phyloP scores from a whole-genome alignment of 176 grass and related monocot species.

The Carex scoparia region DNA sequence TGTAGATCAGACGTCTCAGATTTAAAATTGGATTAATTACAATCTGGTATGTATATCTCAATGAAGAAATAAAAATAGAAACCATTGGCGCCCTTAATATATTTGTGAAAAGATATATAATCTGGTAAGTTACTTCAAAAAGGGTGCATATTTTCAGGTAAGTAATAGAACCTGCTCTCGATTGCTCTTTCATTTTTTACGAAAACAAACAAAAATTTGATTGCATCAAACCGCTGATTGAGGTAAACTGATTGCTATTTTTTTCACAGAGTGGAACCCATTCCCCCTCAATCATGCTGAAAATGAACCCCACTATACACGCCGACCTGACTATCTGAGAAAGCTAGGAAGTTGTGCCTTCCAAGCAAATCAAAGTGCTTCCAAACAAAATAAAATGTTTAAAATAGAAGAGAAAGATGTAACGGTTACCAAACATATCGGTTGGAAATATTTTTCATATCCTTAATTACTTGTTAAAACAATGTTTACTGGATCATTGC shows the following conservation, averaged over 20 bases:
- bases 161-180: neutral
- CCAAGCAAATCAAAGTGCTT: constrained; percentile 8
- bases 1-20: too few relatives aligned
- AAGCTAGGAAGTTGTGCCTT: constrained; percentile 9
- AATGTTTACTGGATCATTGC: too few relatives aligned
- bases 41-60: too few relatives aligned
- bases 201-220: constrained; percentile 6
- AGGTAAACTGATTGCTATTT: constrained; percentile 19
- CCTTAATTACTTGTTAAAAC: too few relatives aligned
- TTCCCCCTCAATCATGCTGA: constrained; percentile 16
- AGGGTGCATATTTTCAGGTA: constrained; percentile 4
- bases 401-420: neutral
- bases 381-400: neutral
- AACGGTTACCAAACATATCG: too few relatives aligned
- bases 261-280: constrained; percentile 4
- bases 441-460: too few relatives aligned
- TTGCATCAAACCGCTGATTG: neutral
- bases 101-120: neutral
- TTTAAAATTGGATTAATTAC: too few relatives aligned
- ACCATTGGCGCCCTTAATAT: neutral
- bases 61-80: neutral
- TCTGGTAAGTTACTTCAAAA: neutral
- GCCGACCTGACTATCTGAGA: neutral
- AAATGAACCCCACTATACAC: constrained; percentile 1
- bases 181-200: neutral